A percentile compares a stretch with the other conserved stretches of the same genome.
Evolutionary conservation across 345 rosid genomes (phyloP).

Genomic region (Cardiospermum halicacabum): DNA sequence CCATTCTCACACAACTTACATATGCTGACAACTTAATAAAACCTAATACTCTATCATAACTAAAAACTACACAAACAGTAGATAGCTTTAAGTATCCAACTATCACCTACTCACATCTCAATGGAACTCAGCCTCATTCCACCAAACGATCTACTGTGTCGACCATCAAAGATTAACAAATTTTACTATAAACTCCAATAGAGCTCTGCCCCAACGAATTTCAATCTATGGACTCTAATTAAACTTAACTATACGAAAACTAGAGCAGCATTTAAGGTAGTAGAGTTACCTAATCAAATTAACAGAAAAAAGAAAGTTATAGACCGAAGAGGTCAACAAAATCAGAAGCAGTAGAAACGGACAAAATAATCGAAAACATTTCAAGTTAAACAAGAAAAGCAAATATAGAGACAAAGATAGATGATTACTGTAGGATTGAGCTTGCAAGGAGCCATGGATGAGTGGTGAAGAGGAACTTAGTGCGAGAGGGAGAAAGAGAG

Average conservation of each 20-base stretch:
- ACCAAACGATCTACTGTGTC: too few species aligned
- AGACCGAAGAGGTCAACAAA: background rate
- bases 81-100: background rate
- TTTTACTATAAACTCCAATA: too few species aligned
- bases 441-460: slow-evolving; percentile 52
- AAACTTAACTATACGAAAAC: too few species aligned
- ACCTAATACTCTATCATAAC: background rate
- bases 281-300: too few species aligned
- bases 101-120: background rate
- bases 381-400: background rate
- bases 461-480: background rate
- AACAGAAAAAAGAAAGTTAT: too few species aligned
- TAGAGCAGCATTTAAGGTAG: too few species aligned
- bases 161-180: too few species aligned
- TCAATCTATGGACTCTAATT: background rate
- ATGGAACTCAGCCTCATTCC: too few species aligned
- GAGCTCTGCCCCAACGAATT: background rate
- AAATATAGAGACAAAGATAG: slow-evolving; percentile 8
- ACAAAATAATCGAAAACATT: too few species aligned
- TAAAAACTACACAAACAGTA: background rate
- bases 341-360: background rate
- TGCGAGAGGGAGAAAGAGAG: background rate
- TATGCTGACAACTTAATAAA: background rate
- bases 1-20: background rate
- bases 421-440: slow-evolving; percentile 40